Conservation (phyloP, 1,284 basidiomycete species). For the Malassezia slooffiae region DNA sequence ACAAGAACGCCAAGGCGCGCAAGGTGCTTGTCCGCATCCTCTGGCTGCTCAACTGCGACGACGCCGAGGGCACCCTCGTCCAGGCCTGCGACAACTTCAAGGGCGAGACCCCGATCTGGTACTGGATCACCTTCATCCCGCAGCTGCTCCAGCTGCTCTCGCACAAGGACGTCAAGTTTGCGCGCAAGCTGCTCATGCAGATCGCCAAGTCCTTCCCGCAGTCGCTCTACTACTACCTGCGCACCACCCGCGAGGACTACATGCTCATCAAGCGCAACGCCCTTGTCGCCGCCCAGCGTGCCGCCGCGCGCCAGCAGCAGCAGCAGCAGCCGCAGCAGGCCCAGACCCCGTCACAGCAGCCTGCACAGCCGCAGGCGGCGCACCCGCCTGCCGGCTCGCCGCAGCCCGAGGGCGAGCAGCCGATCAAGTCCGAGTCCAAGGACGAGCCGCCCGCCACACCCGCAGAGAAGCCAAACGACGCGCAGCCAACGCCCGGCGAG, state of each 20-base stretch:
- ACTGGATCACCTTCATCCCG: conserved; percentile 95
- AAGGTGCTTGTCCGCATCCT: conserved; percentile 82
- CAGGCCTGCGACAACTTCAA: conserved; percentile 91
- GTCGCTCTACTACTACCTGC: conserved; percentile 87
- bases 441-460: not conserved
- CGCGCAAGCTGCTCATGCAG: conserved; percentile 74
- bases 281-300: conserved; percentile 30
- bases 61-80: conserved; percentile 62
- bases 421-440: not conserved
- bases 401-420: not conserved
- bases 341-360: conserved; percentile 1
- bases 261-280: conserved; percentile 48
- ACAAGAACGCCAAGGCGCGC: conserved; percentile 87
- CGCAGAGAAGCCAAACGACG: not conserved
- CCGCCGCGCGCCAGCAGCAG: conserved; percentile 48
- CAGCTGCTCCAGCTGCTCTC: conserved; percentile 85
- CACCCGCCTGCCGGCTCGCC: not conserved
- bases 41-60: conserved; percentile 93
- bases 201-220: conserved; percentile 90
- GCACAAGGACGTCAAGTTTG: conserved; percentile 84
- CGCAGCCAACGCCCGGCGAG: not conserved
- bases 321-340: conserved; percentile 23
- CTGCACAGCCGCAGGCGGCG: not conserved
- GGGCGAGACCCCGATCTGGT: conserved; percentile 94
- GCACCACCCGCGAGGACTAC: conserved; percentile 79